Evolutionary conservation across 192 early-diverging fungal species (phyloP), one percentile per base, ranked within the genome.

Genomic region (Umbelopsis vinacea): DNA sequence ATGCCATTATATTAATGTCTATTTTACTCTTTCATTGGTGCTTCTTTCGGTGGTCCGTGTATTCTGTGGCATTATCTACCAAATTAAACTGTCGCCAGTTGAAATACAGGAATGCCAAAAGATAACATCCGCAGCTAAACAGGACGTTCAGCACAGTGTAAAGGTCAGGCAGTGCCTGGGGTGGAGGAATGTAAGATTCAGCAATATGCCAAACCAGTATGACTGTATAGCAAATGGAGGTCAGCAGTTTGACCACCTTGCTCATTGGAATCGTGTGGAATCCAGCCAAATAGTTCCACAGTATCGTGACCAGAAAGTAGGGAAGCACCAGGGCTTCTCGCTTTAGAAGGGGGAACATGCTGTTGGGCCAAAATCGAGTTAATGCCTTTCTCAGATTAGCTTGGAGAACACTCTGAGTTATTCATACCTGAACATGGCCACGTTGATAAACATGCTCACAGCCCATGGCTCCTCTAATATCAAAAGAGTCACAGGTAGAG

Each of bases 271-370:
- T 6, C 22, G 35, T 45, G 29, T 77, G 48, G 12, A 47, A 47
- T 12, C 73, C 78, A 38, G 52, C 82, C 26, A 94, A 71, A 75
- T 85, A 84, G 72, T 93, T 88, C 95, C 93, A 99, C n/a, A 96
- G 71, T 22, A 90, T 69, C 5, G 85, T 74, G 33, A 92, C 38
- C 0, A 91, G 83, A 43, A 85, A 82, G 74, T 96, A 97, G 9
- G 94, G 89, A 4, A 96, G 52, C 9, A 80, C 76, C 4, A 96
- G 77, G 0, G 79, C 85, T 71, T 98, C 97, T 17, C 88, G 84
- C 52, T 87, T 88, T 33, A 99, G 80, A 3, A 99, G 81, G 0
- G 97, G 95, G 67, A 88, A 97, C 87, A 97, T 90, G 78, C 94
- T 96, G 76, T 66, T 73, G 23, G 60, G 22, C 38, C 46, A 57